Percentiles rank a stretch among this genome's conserved stretches.
phyloP scores from a whole-genome alignment of 176 grass and related monocot species.

The Oryza rufipogon region DNA sequence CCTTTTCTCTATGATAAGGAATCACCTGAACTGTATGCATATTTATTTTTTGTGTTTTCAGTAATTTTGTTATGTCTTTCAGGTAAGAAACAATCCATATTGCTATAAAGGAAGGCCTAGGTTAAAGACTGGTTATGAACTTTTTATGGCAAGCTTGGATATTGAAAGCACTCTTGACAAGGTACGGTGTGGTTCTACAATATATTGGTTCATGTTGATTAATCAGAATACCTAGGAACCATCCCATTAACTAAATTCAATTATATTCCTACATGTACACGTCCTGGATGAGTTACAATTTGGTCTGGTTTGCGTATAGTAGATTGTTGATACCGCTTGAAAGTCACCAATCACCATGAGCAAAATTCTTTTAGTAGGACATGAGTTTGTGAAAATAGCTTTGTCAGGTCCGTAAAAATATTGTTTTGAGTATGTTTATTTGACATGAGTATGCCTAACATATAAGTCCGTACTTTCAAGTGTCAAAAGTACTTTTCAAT shows the following conservation, averaged over 20 bases:
- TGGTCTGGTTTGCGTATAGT: neutral
- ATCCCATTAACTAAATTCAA: neutral
- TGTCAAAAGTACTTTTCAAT: neutral
- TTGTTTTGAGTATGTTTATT: too few species aligned
- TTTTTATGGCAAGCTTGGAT: constrained; percentile 63
- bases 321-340: neutral
- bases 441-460: too few species aligned
- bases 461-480: too few species aligned
- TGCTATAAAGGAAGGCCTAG: constrained; percentile 77
- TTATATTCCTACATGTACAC: neutral
- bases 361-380: too few species aligned
- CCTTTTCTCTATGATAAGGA: too few species aligned
- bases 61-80: too few species aligned
- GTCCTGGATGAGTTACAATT: neutral
- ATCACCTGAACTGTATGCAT: too few species aligned
- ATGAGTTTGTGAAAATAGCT: too few species aligned
- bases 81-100: constrained; percentile 67
- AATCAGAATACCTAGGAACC: neutral
- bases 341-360: neutral
- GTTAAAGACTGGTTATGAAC: constrained; percentile 58
- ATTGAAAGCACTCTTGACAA: constrained; percentile 70
- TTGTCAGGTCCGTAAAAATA: too few species aligned
- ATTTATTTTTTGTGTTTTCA: too few species aligned
- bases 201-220: neutral
- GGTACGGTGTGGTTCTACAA: constrained; percentile 23